Evolutionary conservation across 2,329 filamentous ascomycete genomes (phyloP), one percentile per base, ranked within the genome.

Genomic region (Talaromyces sp.): DNA sequence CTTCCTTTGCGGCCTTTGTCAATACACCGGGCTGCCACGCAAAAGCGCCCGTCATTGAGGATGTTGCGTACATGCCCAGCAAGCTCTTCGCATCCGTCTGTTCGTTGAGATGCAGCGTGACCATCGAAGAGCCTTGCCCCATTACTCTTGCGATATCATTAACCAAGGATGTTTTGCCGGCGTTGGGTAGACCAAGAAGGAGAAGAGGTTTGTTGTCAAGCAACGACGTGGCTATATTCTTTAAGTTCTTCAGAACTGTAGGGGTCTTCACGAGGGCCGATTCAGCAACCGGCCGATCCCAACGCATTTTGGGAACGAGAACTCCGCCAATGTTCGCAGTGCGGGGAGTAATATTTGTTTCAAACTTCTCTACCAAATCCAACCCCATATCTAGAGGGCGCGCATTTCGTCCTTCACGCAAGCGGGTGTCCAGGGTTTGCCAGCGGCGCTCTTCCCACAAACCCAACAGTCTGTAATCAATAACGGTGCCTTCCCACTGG

Each of bases 61-160:
- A 93, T 25, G 92, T 95, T 1, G 93, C 91, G 76, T 99, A 98
- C 72, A 98, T 86, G 3, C 95, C 95, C 65, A 99, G 86, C 47
- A 99, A 85, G 79, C 96, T 90, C 75, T 99, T 99, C 0, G 93
- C 93, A 76, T 99, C 95, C 2, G 93, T 98, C 75, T 99, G 96
- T 75, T 98, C 95, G 72, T 99, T 99, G 36, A 99, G 81, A 75
- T 99, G 93, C 32, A 99, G 82, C 3, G 93, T 98, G 58, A 99
- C 89, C 87, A 99, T 92, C 62, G 85, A 86, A 6, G 88, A 84
- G 25, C 90, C 85, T 76, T 91, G 91, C 64, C 90, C 90, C 60
- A 98, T 84, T 67, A 89, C 85, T 68, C 85, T 85, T 27, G 93
- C 93, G 63, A 93, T 84, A 72, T 97, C 89, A 65, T 91, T 89